Conservation (phyloP, 2,329 filamentous ascomycete species). For the Fusarium sp. region DNA sequence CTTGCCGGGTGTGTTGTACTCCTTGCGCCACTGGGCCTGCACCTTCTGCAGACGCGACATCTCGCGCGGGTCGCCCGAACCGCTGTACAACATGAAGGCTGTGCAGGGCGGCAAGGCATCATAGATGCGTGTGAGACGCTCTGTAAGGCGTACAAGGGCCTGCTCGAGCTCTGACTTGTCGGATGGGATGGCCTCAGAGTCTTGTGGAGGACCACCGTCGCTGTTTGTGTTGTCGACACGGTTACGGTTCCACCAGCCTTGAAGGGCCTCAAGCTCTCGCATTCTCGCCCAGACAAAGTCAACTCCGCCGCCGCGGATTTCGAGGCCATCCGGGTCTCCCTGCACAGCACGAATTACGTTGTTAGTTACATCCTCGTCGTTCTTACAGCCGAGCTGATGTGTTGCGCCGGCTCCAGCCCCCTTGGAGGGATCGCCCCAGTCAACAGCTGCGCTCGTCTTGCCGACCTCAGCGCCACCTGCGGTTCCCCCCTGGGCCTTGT, state of each 20-base stretch:
- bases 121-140: slow-evolving; percentile 65
- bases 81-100: slow-evolving; percentile 71
- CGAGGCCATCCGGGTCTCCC: slow-evolving; percentile 66
- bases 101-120: slow-evolving; percentile 71
- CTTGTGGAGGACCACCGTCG: slow-evolving; percentile 49
- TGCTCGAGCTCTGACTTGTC: slow-evolving; percentile 52
- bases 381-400: slow-evolving; percentile 65
- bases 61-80: slow-evolving; percentile 73
- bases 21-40: slow-evolving; percentile 68
- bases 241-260: slow-evolving; percentile 75
- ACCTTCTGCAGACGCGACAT: slow-evolving; percentile 70
- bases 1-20: slow-evolving; percentile 70
- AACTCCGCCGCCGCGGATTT: slow-evolving; percentile 68
- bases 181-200: slow-evolving; percentile 17
- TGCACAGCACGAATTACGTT: slow-evolving; percentile 67
- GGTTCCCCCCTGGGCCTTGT: slow-evolving; percentile 68
- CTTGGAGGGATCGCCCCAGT: slow-evolving; percentile 84
- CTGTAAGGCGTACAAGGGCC: slow-evolving; percentile 57
- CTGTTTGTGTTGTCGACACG: slow-evolving; percentile 51
- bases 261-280: slow-evolving; percentile 71
- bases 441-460: slow-evolving; percentile 79
- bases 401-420: slow-evolving; percentile 67
- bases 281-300: slow-evolving; percentile 75
- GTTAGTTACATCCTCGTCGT: slow-evolving; percentile 66
- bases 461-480: slow-evolving; percentile 64